These are phyloP conservation scores for Kitagawia praeruptora DNA, from an alignment of 129 eudicot genomes.

Conservation along the genomic window DNA sequence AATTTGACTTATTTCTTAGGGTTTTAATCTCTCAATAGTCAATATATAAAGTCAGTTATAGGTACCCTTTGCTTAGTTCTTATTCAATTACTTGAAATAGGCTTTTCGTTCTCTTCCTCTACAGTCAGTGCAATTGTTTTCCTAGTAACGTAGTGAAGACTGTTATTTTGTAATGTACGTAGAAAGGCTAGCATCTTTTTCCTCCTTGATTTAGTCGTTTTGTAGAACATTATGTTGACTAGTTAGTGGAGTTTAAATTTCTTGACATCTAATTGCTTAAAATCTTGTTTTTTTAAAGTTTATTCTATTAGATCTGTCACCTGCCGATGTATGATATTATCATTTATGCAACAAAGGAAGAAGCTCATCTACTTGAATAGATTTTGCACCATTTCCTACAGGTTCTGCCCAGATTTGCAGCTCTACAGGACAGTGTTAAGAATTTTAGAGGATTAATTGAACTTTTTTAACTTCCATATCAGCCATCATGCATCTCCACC, in stretches of 20 bases:
- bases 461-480: too few species aligned
- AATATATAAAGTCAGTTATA: not conserved
- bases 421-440: not conserved
- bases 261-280: not conserved
- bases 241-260: not conserved
- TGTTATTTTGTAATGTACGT: not conserved
- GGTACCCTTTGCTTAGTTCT: not conserved
- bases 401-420: not conserved
- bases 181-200: not conserved
- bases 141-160: not conserved
- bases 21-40: not conserved
- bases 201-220: not conserved
- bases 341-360: not conserved
- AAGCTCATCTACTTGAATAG: not conserved
- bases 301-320: not conserved
- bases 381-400: not conserved
- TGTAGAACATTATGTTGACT: not conserved
- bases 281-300: not conserved
- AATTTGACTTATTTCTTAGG: not conserved
- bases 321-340: not conserved
- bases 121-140: not conserved
- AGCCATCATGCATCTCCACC: too few species aligned
- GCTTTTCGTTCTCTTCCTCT: not conserved
- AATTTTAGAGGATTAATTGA: too few species aligned
- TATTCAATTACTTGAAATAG: not conserved